phyloP scores from a whole-genome alignment of 2,329 filamentous ascomycete genomes.

The Stachybotrys elegans region DNA sequence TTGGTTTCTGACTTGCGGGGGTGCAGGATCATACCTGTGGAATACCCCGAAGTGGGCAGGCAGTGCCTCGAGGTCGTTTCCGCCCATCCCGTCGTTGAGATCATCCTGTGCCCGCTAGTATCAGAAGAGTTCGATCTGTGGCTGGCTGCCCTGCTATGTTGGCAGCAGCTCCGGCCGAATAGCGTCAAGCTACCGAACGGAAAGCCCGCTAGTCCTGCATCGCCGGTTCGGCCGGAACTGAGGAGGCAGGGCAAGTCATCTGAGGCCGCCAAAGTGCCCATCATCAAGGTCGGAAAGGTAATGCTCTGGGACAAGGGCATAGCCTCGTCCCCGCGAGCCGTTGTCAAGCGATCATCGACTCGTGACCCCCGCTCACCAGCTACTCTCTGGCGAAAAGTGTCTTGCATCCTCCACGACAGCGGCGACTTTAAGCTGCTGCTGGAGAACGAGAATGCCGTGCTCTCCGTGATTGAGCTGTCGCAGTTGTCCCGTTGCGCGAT shows the following conservation, averaged over 20 bases:
- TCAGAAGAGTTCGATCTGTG: constrained; percentile 69
- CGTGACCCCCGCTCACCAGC: constrained; percentile 47
- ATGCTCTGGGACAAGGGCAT: constrained; percentile 82
- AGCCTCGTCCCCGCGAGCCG: constrained; percentile 48
- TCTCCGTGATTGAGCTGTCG: constrained; percentile 81
- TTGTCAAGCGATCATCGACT: constrained; percentile 53
- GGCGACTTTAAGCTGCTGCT: constrained; percentile 88
- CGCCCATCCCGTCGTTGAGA: constrained; percentile 49
- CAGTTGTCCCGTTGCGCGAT: constrained; percentile 86
- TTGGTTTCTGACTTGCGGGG: constrained; percentile 71
- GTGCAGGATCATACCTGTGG: constrained; percentile 60
- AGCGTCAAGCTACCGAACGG: constrained; percentile 48
- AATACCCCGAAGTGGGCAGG: constrained; percentile 35
- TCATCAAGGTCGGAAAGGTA: constrained; percentile 93
- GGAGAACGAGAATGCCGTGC: constrained; percentile 73
- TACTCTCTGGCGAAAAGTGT: constrained; percentile 80
- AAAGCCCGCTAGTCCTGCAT: constrained; percentile 25
- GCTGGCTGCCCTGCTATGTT: constrained; percentile 75
- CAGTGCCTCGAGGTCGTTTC: constrained; percentile 51
- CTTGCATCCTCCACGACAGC: constrained; percentile 90
- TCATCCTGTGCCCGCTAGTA: constrained; percentile 60
- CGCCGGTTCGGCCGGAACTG: constrained; percentile 35
- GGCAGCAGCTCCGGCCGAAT: constrained; percentile 68
- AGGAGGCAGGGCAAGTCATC: constrained; percentile 32
- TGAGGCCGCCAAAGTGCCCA: constrained; percentile 36